Percentiles rank a stretch among this genome's conserved stretches.
These are phyloP conservation scores for Monosporascus sp. DNA, from an alignment of 2,329 filamentous ascomycete genomes.

Conservation along the genomic window DNA sequence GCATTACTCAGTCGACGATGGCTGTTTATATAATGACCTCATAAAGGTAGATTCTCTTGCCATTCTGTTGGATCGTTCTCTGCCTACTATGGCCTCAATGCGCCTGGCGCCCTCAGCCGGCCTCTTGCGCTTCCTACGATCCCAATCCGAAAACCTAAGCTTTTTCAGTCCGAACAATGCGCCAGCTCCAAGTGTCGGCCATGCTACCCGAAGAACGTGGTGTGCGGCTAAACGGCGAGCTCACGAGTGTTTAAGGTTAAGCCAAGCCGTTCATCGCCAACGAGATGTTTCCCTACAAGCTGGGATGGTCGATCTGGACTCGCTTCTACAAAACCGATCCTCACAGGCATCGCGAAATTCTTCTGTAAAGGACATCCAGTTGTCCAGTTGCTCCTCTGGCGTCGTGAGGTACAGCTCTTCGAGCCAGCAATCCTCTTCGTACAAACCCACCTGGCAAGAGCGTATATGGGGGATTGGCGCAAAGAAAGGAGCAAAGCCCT, in stretches of 20 bases:
- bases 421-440: constrained; percentile 16
- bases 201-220: constrained; percentile 10
- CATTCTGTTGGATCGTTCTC: neutral
- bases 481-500: constrained; percentile 33
- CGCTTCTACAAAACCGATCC: constrained; percentile 11
- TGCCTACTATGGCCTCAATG: constrained; percentile 39
- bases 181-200: constrained; percentile 2
- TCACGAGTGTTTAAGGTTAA: constrained; percentile 12
- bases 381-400: constrained; percentile 6
- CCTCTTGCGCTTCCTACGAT: constrained; percentile 68
- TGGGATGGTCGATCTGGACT: constrained; percentile 17
- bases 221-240: constrained; percentile 21
- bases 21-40: no score
- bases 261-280: neutral
- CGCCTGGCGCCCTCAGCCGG: constrained; percentile 45
- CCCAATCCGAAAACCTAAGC: constrained; percentile 57
- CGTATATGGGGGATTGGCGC: constrained; percentile 40
- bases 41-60: no score
- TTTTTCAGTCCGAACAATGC: constrained; percentile 41
- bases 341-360: constrained; percentile 3
- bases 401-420: constrained; percentile 24
- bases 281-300: constrained; percentile 14
- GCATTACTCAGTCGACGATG: no score
- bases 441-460: constrained; percentile 40
- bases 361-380: constrained; percentile 7